Conservation (phyloP, 495 filamentous ascomycete species). For the Astrothelium subdiscretum region DNA sequence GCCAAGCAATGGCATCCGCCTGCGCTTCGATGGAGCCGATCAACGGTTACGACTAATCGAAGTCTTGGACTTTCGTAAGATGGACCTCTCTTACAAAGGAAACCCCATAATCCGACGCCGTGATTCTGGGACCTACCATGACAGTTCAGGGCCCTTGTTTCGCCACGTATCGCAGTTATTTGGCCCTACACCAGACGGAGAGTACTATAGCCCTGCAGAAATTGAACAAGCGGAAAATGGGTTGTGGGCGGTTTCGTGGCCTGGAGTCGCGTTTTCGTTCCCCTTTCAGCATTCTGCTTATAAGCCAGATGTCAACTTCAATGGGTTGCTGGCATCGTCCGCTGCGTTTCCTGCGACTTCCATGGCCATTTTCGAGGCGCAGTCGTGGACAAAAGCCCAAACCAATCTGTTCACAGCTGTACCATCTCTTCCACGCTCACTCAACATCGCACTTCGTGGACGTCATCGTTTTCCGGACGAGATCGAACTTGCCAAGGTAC, state of each 20-base stretch:
- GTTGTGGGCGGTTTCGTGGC: conserved; percentile 80
- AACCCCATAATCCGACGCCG: conserved; percentile 64
- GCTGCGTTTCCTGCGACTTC: conserved; percentile 60
- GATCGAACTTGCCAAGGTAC: conserved; percentile 63
- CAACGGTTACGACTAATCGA: conserved; percentile 87
- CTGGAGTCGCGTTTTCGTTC: conserved; percentile 86
- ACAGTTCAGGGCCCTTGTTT: conserved; percentile 59
- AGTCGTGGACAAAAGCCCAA: conserved; percentile 77
- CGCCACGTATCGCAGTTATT: conserved; percentile 84
- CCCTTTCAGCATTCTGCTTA: conserved; percentile 66
- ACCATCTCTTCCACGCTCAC: conserved; percentile 53
- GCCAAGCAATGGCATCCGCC: conserved; percentile 71
- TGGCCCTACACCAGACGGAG: conserved; percentile 83
- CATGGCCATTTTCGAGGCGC: conserved; percentile 80
- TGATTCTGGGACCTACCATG: conserved; percentile 23
- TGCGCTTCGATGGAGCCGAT: conserved; percentile 88
- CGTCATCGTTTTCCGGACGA: conserved; percentile 64
- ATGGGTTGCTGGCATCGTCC: conserved; percentile 70
- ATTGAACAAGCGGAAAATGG: conserved; percentile 41
- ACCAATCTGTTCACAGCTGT: conserved; percentile 61
- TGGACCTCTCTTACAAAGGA: conserved; percentile 68
- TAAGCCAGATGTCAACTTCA: conserved; percentile 71
- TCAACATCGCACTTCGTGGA: conserved; percentile 43
- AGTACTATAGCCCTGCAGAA: conserved; percentile 58
- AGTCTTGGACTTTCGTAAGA: conserved; percentile 81